These are phyloP conservation scores for Boechera stricta DNA, from an alignment of 345 rosid species.

Conservation along the genomic window DNA sequence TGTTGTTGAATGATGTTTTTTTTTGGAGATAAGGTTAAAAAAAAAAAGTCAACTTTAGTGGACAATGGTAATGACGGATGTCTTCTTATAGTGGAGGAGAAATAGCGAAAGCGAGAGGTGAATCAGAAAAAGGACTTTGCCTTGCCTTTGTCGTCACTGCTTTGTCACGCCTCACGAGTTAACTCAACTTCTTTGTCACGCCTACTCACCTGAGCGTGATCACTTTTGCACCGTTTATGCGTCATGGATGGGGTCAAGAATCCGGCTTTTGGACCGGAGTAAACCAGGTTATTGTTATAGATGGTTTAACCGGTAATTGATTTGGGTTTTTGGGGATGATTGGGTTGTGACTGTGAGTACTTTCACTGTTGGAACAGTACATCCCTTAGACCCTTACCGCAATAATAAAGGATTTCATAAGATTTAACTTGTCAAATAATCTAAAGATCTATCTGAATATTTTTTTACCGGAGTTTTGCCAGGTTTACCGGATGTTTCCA, in stretches of 20 bases:
- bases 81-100: constrained; percentile 1
- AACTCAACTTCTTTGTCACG: not conserved
- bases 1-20: constrained; percentile 18
- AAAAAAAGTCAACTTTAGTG: not conserved
- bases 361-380: no score
- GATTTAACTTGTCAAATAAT: no score
- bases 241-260: not conserved
- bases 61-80: not conserved
- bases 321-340: no score
- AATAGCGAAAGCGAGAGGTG: not conserved
- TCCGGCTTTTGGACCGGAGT: no score
- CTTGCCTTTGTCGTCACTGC: constrained; percentile 34
- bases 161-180: constrained; percentile 14
- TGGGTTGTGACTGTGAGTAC: no score
- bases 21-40: not conserved
- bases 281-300: no score
- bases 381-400: no score
- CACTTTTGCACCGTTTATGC: not conserved
- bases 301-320: no score
- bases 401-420: no score
- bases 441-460: no score
- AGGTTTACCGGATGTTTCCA: no score
- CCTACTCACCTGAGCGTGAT: not conserved
- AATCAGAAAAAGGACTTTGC: constrained; percentile 20
- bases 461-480: no score